A percentile compares a stretch with the other conserved stretches of the same genome.
phyloP scores from a whole-genome alignment of 352 stramenopile species.

The Achlya hypogyna region DNA sequence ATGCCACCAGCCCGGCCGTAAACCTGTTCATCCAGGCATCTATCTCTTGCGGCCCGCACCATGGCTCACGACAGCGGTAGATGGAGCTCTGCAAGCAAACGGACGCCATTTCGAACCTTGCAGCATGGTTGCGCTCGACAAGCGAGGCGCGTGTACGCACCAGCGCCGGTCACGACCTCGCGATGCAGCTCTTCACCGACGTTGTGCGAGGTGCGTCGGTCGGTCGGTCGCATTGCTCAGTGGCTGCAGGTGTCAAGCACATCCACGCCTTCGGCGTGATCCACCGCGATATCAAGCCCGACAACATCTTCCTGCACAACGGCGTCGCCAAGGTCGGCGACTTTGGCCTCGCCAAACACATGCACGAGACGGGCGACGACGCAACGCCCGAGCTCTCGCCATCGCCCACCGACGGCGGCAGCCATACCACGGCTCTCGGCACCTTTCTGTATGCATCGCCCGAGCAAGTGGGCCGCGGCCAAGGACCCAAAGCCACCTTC shows the following conservation, averaged over 20 bases:
- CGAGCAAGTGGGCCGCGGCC: conserved; percentile 68
- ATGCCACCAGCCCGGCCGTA: conserved; percentile 29
- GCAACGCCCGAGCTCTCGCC: background rate
- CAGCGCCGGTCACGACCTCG: conserved; percentile 43
- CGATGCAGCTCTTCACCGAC: conserved; percentile 49
- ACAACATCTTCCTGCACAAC: conserved; percentile 66
- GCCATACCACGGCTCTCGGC: conserved; percentile 70
- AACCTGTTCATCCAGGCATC: conserved; percentile 70
- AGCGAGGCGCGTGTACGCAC: conserved; percentile 37
- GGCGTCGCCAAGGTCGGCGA: conserved; percentile 57
- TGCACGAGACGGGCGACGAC: conserved; percentile 7
- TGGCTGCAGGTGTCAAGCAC: conserved; percentile 45
- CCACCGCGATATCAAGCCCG: conserved; percentile 63
- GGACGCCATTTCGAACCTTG: conserved; percentile 49
- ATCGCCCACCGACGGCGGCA: conserved; percentile 22
- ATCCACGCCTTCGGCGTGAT: conserved; percentile 67
- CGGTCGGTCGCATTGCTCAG: background rate
- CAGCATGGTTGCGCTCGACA: conserved; percentile 59
- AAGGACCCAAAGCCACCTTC: conserved; percentile 31
- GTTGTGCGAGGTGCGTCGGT: conserved; percentile 33
- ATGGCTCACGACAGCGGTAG: conserved; percentile 22
- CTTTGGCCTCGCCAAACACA: conserved; percentile 53
- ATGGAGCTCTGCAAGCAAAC: conserved; percentile 18
- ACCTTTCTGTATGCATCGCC: conserved; percentile 82
- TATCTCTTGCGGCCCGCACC: conserved; percentile 34